Evolutionary conservation across 176 grass and related monocot species (phyloP).

Genomic region (Cenchrus purpureus): DNA sequence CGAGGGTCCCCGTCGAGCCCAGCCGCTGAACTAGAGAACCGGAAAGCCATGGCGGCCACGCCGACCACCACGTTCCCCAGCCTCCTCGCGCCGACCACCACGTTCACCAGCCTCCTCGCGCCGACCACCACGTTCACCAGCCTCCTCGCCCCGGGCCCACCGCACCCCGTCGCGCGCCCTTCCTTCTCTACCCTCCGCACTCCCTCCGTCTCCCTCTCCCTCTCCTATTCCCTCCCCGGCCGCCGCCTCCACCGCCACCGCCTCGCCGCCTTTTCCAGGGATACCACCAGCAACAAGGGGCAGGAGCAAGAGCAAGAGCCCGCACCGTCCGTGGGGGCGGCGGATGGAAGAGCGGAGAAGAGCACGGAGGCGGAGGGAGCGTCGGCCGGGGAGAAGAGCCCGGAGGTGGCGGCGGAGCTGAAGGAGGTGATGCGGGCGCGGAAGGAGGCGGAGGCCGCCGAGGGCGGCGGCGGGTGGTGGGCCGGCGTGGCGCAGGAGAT

Average conservation of each 20-base stretch:
- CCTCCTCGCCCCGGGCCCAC: constrained; percentile 31
- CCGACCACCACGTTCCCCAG: constrained; percentile 29
- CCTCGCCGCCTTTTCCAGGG: constrained; percentile 33
- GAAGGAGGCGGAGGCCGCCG: constrained; percentile 55
- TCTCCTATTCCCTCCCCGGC: not conserved
- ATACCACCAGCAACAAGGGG: constrained; percentile 40
- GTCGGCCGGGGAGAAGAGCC: not conserved
- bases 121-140: constrained; percentile 34
- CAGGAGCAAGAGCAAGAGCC: constrained; percentile 27
- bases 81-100: constrained; percentile 14
- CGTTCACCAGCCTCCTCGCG: constrained; percentile 19
- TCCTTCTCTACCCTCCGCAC: not conserved
- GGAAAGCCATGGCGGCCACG: constrained; percentile 41
- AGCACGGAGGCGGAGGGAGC: not conserved
- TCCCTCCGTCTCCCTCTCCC: constrained; percentile 19
- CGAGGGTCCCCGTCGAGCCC: not conserved
- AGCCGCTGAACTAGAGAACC: constrained; percentile 33
- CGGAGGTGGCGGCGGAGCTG: constrained; percentile 75
- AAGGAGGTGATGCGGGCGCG: constrained; percentile 76
- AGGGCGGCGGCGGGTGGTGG: constrained; percentile 42
- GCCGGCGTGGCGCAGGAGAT: constrained; percentile 70
- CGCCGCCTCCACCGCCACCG: not conserved
- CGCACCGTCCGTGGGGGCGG: constrained; percentile 17
- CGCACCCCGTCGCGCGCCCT: not conserved
- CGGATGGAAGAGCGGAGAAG: not conserved